A percentile compares a stretch with the other conserved stretches of the same genome.
phyloP scores from a whole-genome alignment of 768 basidiomycete species.

The Termitomyces sp. region DNA sequence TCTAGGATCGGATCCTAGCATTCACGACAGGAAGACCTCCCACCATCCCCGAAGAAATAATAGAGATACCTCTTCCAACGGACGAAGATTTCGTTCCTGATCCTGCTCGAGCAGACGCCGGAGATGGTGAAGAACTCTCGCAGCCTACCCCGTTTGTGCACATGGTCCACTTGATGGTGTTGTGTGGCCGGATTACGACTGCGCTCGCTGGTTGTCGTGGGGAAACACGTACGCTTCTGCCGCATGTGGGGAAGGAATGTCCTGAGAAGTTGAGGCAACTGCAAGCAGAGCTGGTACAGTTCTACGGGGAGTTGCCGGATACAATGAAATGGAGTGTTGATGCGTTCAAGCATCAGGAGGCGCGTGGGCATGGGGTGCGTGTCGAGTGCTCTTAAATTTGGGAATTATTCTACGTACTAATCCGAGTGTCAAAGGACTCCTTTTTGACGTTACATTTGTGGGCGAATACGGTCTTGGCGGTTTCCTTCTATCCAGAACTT shows the following conservation, averaged over 20 bases:
- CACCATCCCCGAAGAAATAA: conserved; percentile 13
- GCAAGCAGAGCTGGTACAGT: conserved; percentile 11
- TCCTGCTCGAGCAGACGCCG: conserved; percentile 3
- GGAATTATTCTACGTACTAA: background rate
- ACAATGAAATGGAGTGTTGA: conserved; percentile 16
- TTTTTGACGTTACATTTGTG: conserved; percentile 13
- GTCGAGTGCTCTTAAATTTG: background rate
- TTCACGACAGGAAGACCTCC: conserved; percentile 13
- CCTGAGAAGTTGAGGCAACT: conserved; percentile 5
- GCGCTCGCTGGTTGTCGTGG: conserved; percentile 12
- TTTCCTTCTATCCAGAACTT: conserved; percentile 14
- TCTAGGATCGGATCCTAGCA: conserved; percentile 13
- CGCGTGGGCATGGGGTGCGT: conserved; percentile 12
- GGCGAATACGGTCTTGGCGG: conserved; percentile 11
- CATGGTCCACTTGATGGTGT: conserved; percentile 13
- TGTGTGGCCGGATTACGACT: conserved; percentile 12
- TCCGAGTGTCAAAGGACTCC: conserved; percentile 5
- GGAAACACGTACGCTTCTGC: conserved; percentile 8
- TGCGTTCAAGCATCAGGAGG: conserved; percentile 14
- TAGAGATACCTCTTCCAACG: conserved; percentile 15
- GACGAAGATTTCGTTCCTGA: conserved; percentile 14
- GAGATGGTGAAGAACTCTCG: conserved; percentile 4
- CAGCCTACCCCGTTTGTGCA: conserved; percentile 12
- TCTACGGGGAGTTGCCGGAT: conserved; percentile 9
- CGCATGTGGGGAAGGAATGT: background rate